phyloP scores from a whole-genome alignment of 345 rosid genomes.

The Aurinia saxatilis region DNA sequence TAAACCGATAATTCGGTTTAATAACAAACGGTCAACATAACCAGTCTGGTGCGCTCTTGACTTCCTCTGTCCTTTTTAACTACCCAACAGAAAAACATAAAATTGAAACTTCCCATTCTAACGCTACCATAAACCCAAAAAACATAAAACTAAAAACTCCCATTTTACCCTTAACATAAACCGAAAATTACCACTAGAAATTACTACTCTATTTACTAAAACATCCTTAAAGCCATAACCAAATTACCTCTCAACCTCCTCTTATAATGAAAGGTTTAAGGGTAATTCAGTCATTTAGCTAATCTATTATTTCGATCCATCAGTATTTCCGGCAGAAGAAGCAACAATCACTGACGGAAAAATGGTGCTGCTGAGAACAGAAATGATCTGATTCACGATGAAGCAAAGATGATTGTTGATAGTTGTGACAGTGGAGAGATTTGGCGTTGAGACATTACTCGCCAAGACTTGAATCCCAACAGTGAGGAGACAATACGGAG shows the following conservation, averaged over 20 bases:
- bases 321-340: constrained; percentile 22
- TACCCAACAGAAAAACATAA: background rate
- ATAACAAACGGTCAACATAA: background rate
- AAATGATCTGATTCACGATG: constrained; percentile 58
- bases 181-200: background rate
- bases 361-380: constrained; percentile 37
- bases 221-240: background rate
- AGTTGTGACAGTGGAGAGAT: constrained; percentile 53
- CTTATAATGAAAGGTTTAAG: constrained; percentile 22
- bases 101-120: too few species aligned
- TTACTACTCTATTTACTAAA: constrained; percentile 34
- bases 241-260: constrained; percentile 35
- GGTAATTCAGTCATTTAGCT: constrained; percentile 32
- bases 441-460: constrained; percentile 57
- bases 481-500: constrained; percentile 52
- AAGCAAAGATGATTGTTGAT: constrained; percentile 64
- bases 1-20: background rate
- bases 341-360: constrained; percentile 10
- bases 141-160: too few species aligned
- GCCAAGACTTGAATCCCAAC: constrained; percentile 81
- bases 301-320: constrained; percentile 24
- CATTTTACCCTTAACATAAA: constrained; percentile 7
- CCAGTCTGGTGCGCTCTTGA: constrained; percentile 88
- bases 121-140: too few species aligned
- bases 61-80: constrained; percentile 34